These are phyloP conservation scores for Fragilaria crotonensis DNA, from an alignment of 108 stramenopile species.

Conservation along the genomic window DNA sequence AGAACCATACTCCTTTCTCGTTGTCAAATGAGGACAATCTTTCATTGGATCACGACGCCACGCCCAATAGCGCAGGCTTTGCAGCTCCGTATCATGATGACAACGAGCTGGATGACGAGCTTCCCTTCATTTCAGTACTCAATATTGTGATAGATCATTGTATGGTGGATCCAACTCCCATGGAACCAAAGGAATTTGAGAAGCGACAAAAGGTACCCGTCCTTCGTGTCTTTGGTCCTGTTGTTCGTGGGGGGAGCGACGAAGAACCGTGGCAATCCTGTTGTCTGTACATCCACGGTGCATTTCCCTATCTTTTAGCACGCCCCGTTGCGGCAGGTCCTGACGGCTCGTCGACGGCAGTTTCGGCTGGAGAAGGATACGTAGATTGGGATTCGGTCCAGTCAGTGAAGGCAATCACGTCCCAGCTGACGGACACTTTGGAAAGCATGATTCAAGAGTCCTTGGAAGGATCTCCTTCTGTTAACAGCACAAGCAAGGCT, in stretches of 20 bases:
- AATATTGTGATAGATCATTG: slow-evolving; percentile 76
- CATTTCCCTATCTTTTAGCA: slow-evolving; percentile 78
- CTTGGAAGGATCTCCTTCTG: not conserved
- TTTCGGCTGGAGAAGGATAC: slow-evolving; percentile 10
- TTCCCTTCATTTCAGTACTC: slow-evolving; percentile 47
- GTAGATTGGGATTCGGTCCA: slow-evolving; percentile 70
- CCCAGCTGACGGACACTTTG: slow-evolving; percentile 19
- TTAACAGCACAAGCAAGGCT: not conserved
- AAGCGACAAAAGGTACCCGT: slow-evolving; percentile 44
- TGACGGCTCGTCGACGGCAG: slow-evolving; percentile 42
- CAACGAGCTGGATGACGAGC: slow-evolving; percentile 2
- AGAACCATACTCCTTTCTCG: too few species aligned
- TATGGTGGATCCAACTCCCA: slow-evolving; percentile 61
- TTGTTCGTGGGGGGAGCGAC: slow-evolving; percentile 26
- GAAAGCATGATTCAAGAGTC: slow-evolving; percentile 38
- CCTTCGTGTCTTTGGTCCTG: slow-evolving; percentile 74
- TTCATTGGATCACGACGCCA: too few species aligned
- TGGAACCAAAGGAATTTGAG: slow-evolving; percentile 59
- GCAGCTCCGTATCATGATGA: too few species aligned
- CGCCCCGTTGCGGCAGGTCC: slow-evolving; percentile 69
- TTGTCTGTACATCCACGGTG: slow-evolving; percentile 79
- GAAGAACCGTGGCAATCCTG: slow-evolving; percentile 50
- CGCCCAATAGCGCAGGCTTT: too few species aligned
- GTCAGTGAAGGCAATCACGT: slow-evolving; percentile 20
- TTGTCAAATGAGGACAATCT: too few species aligned